These are phyloP conservation scores for Sistotremastrum niveocremeum DNA, from an alignment of 768 basidiomycete species.

Conservation along the genomic window DNA sequence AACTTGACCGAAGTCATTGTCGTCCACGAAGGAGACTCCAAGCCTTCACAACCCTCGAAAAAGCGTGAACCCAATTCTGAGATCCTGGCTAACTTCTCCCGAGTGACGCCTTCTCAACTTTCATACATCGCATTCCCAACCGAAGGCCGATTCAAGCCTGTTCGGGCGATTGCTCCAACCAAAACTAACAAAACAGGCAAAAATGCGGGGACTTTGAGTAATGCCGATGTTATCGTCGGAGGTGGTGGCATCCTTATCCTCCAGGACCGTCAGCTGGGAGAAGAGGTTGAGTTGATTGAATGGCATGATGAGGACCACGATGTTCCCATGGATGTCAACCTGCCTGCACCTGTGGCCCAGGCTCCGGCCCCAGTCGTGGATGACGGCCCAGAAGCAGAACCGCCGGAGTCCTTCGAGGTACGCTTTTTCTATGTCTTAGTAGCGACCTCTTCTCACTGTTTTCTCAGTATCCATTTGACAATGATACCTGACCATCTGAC, in stretches of 20 bases:
- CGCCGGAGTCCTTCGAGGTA: slow-evolving; percentile 78
- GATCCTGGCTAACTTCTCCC: slow-evolving; percentile 72
- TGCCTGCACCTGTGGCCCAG: slow-evolving; percentile 12
- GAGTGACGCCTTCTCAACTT: slow-evolving; percentile 84
- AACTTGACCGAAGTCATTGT: slow-evolving; percentile 28
- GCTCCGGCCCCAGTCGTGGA: slow-evolving; percentile 43
- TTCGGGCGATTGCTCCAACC: slow-evolving; percentile 23
- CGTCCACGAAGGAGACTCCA: slow-evolving; percentile 21
- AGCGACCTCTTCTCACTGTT: neutral
- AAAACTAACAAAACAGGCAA: slow-evolving; percentile 14
- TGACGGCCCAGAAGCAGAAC: slow-evolving; percentile 53
- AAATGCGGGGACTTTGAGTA: slow-evolving; percentile 17
- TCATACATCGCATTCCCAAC: slow-evolving; percentile 71
- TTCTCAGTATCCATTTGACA: slow-evolving; percentile 63
- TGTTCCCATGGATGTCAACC: slow-evolving; percentile 14
- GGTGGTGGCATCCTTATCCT: slow-evolving; percentile 86
- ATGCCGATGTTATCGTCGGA: slow-evolving; percentile 50
- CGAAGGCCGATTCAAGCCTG: slow-evolving; percentile 76
- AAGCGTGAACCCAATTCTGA: slow-evolving; percentile 69
- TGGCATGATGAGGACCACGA: neutral
- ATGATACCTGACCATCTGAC: slow-evolving; percentile 30
- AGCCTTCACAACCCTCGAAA: slow-evolving; percentile 33
- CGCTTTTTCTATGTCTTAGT: slow-evolving; percentile 14
- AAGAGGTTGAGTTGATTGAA: slow-evolving; percentile 63
- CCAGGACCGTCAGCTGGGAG: slow-evolving; percentile 55